Conservation (phyloP, 2,329 filamentous ascomycete species). For the Knufia fluminis region DNA sequence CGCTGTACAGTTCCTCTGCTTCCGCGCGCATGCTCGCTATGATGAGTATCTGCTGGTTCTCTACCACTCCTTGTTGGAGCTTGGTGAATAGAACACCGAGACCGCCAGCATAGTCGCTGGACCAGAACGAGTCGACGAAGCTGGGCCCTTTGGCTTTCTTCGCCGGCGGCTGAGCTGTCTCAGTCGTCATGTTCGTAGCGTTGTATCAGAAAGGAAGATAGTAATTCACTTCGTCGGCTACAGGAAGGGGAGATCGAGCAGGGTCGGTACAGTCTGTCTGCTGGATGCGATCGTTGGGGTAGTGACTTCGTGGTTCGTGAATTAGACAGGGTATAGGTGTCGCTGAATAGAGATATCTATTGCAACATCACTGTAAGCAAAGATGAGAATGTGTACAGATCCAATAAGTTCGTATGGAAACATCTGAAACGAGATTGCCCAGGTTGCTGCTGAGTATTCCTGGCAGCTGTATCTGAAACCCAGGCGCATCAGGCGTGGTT, state of each 20-base stretch:
- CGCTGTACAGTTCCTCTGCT: constrained; percentile 82
- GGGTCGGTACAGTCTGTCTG: not conserved
- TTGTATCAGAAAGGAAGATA: not conserved
- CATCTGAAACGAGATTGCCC: not conserved
- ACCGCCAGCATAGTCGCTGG: constrained; percentile 90
- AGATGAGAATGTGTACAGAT: not conserved
- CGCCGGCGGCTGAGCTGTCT: constrained; percentile 6
- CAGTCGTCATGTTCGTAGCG: constrained; percentile 4
- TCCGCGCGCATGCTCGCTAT: constrained; percentile 91
- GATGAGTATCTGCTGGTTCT: constrained; percentile 88
- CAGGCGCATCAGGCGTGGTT: not conserved
- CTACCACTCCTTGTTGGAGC: constrained; percentile 88
- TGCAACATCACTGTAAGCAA: not conserved
- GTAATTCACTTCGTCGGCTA: too few relatives aligned
- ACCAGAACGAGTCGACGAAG: constrained; percentile 97
- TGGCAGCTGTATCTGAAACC: too few relatives aligned
- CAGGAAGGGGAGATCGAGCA: not conserved
- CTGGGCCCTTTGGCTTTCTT: constrained; percentile 56
- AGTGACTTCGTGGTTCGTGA: not conserved
- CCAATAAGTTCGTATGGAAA: not conserved
- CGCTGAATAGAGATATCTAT: not conserved
- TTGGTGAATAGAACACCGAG: constrained; percentile 92
- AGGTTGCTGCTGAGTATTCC: too few relatives aligned
- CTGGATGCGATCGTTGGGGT: not conserved
- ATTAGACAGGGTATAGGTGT: not conserved